Evolutionary conservation across 495 filamentous ascomycete species (phyloP).

Genomic region (Aspergillus incahuasiensis): DNA sequence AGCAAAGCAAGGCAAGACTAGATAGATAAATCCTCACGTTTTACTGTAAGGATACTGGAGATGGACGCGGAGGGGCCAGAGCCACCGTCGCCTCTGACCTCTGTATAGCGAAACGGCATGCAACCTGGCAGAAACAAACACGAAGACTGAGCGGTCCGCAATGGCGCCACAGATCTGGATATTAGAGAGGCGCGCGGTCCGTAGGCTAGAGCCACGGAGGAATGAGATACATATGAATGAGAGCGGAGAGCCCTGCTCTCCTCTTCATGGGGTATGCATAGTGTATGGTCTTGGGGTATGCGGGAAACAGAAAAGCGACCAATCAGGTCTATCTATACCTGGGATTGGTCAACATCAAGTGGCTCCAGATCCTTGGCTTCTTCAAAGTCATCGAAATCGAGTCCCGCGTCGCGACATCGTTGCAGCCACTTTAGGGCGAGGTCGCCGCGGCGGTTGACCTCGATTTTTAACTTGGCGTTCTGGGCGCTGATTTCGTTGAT

Average conservation of each 20-base stretch:
- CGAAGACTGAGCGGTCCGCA: not conserved
- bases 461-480: slow-evolving; percentile 85
- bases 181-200: not conserved
- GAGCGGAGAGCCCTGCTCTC: slow-evolving; percentile 6
- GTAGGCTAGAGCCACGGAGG: not conserved
- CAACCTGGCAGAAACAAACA: not conserved
- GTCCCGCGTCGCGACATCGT: slow-evolving; percentile 69
- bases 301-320: not conserved
- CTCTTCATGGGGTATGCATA: slow-evolving; percentile 1
- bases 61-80: not conserved
- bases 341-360: slow-evolving; percentile 35
- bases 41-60: slow-evolving; percentile 1
- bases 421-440: slow-evolving; percentile 71
- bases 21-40: not conserved
- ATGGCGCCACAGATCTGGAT: slow-evolving; percentile 8
- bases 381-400: slow-evolving; percentile 51
- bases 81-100: not conserved
- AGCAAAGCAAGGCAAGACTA: not conserved
- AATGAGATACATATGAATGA: not conserved
- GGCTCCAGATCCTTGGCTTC: slow-evolving; percentile 40
- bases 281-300: too few relatives aligned
- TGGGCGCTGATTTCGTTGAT: slow-evolving; percentile 83
- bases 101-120: not conserved
- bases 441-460: slow-evolving; percentile 54
- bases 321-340: slow-evolving; percentile 15